Percentiles rank a stretch among this genome's conserved stretches.
phyloP scores from a whole-genome alignment of 2,329 filamentous ascomycete genomes.

The Fusarium torreyae region DNA sequence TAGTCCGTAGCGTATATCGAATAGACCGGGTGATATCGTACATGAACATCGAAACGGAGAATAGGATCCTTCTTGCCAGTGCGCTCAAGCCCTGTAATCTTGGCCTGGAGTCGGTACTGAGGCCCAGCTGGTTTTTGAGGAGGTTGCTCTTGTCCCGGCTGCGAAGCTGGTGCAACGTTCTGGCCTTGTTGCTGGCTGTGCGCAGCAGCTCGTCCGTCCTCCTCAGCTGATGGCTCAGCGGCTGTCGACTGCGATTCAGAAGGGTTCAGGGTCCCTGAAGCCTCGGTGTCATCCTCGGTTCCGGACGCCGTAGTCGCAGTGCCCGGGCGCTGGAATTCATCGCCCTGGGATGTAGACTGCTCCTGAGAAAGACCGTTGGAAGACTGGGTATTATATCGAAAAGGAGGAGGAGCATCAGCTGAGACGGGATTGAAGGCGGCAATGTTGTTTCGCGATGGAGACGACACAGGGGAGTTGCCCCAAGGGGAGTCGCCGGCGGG shows the following conservation, averaged over 20 bases:
- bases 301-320: slow-evolving; percentile 64
- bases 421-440: slow-evolving; percentile 60
- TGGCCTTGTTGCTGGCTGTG: slow-evolving; percentile 52
- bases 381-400: slow-evolving; percentile 60
- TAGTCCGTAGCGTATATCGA: slow-evolving; percentile 31
- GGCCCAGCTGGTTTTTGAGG: slow-evolving; percentile 74
- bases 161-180: slow-evolving; percentile 37
- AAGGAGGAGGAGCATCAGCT: slow-evolving; percentile 59
- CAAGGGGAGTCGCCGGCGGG: slow-evolving; percentile 68
- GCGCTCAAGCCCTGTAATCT: slow-evolving; percentile 93
- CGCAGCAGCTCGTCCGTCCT: slow-evolving; percentile 26
- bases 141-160: slow-evolving; percentile 58
- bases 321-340: slow-evolving; percentile 62
- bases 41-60: slow-evolving; percentile 95
- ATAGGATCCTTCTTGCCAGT: slow-evolving; percentile 97
- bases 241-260: slow-evolving; percentile 40
- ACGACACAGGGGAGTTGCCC: slow-evolving; percentile 68
- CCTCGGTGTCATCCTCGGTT: slow-evolving; percentile 59
- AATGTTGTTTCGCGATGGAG: slow-evolving; percentile 64
- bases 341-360: slow-evolving; percentile 53
- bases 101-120: slow-evolving; percentile 89
- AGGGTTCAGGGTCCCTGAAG: slow-evolving; percentile 49
- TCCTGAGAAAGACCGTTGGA: slow-evolving; percentile 61
- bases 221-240: slow-evolving; percentile 31
- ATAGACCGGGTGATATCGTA: slow-evolving; percentile 60